Base-by-base conservation (phyloP, 805 yeast genomes). In the Grigorovia transvaalensis region DNA sequence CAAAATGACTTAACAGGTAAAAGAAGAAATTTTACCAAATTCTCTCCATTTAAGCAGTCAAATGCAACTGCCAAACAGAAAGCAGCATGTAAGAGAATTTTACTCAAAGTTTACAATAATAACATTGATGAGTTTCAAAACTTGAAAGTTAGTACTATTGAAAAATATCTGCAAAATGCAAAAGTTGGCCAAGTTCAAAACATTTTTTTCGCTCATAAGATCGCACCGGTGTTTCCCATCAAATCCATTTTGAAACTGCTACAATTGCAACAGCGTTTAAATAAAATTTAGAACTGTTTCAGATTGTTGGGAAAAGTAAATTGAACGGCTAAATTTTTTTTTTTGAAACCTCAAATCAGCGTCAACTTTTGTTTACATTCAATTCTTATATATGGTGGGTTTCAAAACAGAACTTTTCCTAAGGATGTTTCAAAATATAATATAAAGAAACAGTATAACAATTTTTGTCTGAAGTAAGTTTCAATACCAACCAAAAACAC, bases 191-290 rank as follows among this genome's bases (percentile, higher is more conserved):
- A 60, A 27, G 67, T 63, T 7, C 53, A 66, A 2, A 59, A 63
- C 44, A 53, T 66, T 17, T 42, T 63, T 3, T 64, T 66, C 54
- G 65, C 65, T 1, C 45, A 56, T 3, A 53, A 55, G 11, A n/a
- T 66, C 13, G 68, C 70, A 2, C 65, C 69, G 2, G 58, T 59
- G 6, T 66, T 54, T 42, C 67, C 68, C 7, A 13, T 64, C 1
- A 53, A 56, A 8, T 38, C 60, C 18, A 44, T 65, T 8, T 40
- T 65, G n/a, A 54, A 52, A 42, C 55, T 56, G 0, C 18, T 64
- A 43, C 47, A 55, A 42, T 57, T 56, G 41, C 56, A 51, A 38
- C 19, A 15, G 27, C 3, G 20, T 5, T 20, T 38, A 30, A 44
- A 18, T 4, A 38, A 18, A n/a, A 18, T 46, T 30, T 17, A 43